Evolutionary conservation across 2,329 filamentous ascomycete genomes (phyloP).

Genomic region (Curvularia sp.): DNA sequence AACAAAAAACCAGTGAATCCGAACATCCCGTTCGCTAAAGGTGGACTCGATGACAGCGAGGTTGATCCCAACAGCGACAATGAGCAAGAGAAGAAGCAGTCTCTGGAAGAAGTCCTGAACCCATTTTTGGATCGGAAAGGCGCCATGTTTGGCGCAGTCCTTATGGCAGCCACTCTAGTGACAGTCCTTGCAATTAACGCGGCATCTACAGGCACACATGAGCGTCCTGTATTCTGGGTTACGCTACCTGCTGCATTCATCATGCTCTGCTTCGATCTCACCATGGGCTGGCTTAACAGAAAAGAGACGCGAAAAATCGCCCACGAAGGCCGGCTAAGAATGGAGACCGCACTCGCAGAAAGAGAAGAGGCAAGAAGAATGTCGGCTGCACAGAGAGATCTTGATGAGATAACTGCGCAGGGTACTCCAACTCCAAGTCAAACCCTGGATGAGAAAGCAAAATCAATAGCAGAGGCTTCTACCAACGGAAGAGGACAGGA

Average conservation of each 20-base stretch:
- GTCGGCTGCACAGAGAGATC: slow-evolving; percentile 19
- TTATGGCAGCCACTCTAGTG: slow-evolving; percentile 72
- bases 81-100: slow-evolving; percentile 59
- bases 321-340: slow-evolving; percentile 59
- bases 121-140: slow-evolving; percentile 73
- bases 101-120: slow-evolving; percentile 77
- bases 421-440: slow-evolving; percentile 1
- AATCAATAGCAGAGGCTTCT: slow-evolving; percentile 4
- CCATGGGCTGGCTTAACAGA: slow-evolving; percentile 68
- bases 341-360: slow-evolving; percentile 53
- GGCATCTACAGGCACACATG: slow-evolving; percentile 57
- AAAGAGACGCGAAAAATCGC: slow-evolving; percentile 69
- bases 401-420: slow-evolving; percentile 14
- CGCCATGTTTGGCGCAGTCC: slow-evolving; percentile 67
- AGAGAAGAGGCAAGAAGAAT: slow-evolving; percentile 43
- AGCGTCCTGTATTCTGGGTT: slow-evolving; percentile 70
- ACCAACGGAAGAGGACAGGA: slow-evolving; percentile 12
- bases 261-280: slow-evolving; percentile 73
- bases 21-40: slow-evolving; percentile 71
- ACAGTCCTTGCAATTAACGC: slow-evolving; percentile 72
- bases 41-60: slow-evolving; percentile 62
- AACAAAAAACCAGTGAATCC: slow-evolving; percentile 69
- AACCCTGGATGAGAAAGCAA: slow-evolving; percentile 21
- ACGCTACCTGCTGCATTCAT: slow-evolving; percentile 72
- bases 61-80: slow-evolving; percentile 56